Evolutionary conservation across 331 rosid species (phyloP).

Genomic region (Stylosanthes scabra): DNA sequence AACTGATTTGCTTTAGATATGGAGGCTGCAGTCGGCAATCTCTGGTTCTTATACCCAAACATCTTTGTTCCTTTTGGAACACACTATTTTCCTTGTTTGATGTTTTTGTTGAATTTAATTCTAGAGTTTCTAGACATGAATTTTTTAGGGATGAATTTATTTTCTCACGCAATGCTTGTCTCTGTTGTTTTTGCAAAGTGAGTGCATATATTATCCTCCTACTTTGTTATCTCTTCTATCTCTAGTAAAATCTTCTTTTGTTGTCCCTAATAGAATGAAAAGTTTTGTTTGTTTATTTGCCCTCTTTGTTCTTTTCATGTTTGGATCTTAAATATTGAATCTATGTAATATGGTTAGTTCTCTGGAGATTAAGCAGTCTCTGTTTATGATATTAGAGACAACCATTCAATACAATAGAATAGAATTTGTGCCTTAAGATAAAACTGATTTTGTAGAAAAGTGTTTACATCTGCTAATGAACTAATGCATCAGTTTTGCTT

Average conservation of each 20-base stretch:
- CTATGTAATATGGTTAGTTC: background rate
- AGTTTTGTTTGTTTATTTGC: background rate
- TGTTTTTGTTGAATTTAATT: background rate
- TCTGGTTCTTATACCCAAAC: conserved; percentile 7
- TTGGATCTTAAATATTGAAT: conserved; percentile 14
- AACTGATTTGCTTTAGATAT: conserved; percentile 5
- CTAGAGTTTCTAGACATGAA: conserved; percentile 18
- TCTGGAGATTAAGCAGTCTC: background rate
- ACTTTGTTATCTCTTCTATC: conserved; percentile 9
- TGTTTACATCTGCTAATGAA: conserved; percentile 10
- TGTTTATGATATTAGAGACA: conserved; percentile 5
- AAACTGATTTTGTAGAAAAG: background rate
- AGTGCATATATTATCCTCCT: conserved; percentile 9
- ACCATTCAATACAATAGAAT: background rate
- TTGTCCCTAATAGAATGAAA: background rate
- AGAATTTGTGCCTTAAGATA: conserved; percentile 23
- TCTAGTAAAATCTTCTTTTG: background rate
- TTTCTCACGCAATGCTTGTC: background rate
- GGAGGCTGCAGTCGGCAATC: background rate
- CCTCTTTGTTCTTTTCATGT: background rate
- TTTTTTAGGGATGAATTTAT: background rate
- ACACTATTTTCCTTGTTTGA: conserved; percentile 2
- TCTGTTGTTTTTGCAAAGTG: background rate
- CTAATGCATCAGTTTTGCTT: conserved; percentile 23
- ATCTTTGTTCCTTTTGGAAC: conserved; percentile 11